Evolutionary conservation across 495 filamentous ascomycete species (phyloP).

Genomic region (Penicillium turbatum): DNA sequence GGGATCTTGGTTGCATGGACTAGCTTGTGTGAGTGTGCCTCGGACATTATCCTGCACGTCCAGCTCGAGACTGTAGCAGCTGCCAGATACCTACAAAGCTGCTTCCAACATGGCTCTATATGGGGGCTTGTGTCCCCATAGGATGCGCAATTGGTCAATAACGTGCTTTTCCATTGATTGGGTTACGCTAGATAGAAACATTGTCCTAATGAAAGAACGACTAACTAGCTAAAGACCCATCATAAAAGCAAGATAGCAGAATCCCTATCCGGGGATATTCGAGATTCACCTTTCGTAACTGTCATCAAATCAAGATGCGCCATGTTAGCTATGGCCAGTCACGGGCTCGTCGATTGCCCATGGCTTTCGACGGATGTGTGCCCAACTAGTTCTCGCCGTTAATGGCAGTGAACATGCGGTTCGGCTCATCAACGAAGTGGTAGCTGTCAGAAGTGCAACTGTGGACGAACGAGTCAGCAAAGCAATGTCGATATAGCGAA

Average conservation of each 20-base stretch:
- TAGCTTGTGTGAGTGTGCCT: too few relatives aligned
- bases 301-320: neutral
- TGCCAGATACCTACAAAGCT: neutral
- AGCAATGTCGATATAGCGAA: neutral
- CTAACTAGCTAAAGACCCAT: neutral
- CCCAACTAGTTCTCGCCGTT: neutral
- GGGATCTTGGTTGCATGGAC: neutral
- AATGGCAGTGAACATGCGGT: neutral
- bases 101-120: too few relatives aligned
- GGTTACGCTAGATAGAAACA: neutral
- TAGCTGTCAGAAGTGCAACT: neutral
- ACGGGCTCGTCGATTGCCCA: neutral
- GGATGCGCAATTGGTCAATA: neutral
- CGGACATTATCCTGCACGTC: too few relatives aligned
- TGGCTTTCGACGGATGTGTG: neutral
- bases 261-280: neutral
- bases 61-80: neutral
- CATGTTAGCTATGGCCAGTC: neutral
- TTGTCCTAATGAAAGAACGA: neutral
- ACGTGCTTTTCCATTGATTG: neutral
- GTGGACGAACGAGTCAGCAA: neutral
- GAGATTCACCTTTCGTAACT: neutral
- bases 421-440: slow-evolving; percentile 7
- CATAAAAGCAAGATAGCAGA: neutral
- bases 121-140: too few relatives aligned